A percentile compares a stretch with the other conserved stretches of the same genome.
phyloP scores from a whole-genome alignment of 805 yeast species.

The Saccharomycopsis microspora region DNA sequence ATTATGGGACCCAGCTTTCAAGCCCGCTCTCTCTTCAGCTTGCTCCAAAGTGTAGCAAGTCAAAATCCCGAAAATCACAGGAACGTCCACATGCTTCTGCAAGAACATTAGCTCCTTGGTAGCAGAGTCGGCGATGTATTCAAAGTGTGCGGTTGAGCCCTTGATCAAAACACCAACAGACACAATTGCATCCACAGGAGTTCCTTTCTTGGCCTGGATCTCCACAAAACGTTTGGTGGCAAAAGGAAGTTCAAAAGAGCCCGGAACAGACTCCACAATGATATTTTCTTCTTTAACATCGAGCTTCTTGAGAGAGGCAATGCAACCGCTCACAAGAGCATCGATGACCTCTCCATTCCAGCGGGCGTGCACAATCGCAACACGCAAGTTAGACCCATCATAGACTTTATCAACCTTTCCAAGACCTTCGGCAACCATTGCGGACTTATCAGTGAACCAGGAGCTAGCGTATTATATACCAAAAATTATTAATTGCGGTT shows the following conservation, averaged over 20 bases:
- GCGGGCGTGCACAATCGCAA: slow-evolving; percentile 91
- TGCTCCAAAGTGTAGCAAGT: slow-evolving; percentile 92
- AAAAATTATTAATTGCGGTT: no score
- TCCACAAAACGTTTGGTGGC: slow-evolving; percentile 50
- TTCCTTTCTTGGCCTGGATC: slow-evolving; percentile 26
- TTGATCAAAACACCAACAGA: slow-evolving; percentile 93
- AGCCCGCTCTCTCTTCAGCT: slow-evolving; percentile 87
- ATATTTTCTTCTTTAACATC: slow-evolving; percentile 75
- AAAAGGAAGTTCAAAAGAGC: slow-evolving; percentile 87
- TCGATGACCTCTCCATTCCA: slow-evolving; percentile 80
- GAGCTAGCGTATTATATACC: no score
- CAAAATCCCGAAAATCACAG: slow-evolving; percentile 87
- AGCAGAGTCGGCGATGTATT: slow-evolving; percentile 87
- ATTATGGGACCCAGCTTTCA: slow-evolving; percentile 61
- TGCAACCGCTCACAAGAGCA: slow-evolving; percentile 71
- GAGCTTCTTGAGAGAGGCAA: slow-evolving; percentile 41
- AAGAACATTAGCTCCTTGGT: slow-evolving; percentile 76
- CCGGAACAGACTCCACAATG: slow-evolving; percentile 79
- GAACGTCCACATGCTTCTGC: slow-evolving; percentile 57
- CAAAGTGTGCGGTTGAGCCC: slow-evolving; percentile 97
- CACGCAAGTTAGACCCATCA: slow-evolving; percentile 55
- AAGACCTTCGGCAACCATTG: slow-evolving; percentile 42
- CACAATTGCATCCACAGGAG: slow-evolving; percentile 70
- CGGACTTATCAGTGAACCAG: not conserved
- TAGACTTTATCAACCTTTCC: slow-evolving; percentile 61